Evolutionary conservation across 768 basidiomycete genomes (phyloP).

Genomic region (Suillus ampliporus): DNA sequence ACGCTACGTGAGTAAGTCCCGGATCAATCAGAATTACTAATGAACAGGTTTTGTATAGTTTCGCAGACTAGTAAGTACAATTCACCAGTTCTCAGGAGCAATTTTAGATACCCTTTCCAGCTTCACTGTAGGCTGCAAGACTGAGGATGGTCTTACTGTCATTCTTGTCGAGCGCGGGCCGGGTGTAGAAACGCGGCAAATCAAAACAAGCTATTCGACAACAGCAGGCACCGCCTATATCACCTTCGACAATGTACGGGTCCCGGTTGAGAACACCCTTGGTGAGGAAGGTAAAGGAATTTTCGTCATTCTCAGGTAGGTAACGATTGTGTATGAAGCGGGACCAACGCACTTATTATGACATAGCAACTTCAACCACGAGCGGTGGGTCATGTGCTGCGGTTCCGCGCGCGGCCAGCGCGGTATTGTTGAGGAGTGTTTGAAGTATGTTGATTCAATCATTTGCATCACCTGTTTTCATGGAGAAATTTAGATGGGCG

Average conservation of each 20-base stretch:
- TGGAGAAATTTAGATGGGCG: constrained; percentile 64
- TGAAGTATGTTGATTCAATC: constrained; percentile 55
- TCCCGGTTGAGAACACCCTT: constrained; percentile 87
- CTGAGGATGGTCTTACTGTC: constrained; percentile 65
- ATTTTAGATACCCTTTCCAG: constrained; percentile 39
- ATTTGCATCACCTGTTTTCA: neutral
- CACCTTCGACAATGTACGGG: constrained; percentile 83
- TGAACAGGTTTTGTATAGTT: constrained; percentile 31
- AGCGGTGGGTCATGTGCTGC: constrained; percentile 92
- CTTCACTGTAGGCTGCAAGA: constrained; percentile 66
- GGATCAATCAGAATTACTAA: neutral
- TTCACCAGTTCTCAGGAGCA: neutral
- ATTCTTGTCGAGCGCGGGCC: constrained; percentile 67
- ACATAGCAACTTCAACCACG: constrained; percentile 90
- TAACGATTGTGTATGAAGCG: neutral
- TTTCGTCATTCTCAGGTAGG: constrained; percentile 61
- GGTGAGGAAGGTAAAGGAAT: constrained; percentile 65
- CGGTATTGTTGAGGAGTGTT: constrained; percentile 75
- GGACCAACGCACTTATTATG: neutral
- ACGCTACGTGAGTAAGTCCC: constrained; percentile 46
- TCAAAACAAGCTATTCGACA: constrained; percentile 86
- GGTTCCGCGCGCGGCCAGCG: constrained; percentile 76
- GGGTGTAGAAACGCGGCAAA: constrained; percentile 67
- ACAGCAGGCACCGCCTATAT: constrained; percentile 88
- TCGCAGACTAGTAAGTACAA: constrained; percentile 47